phyloP scores from a whole-genome alignment of 805 yeast species.

The Ogataea trehaloabstinens region DNA sequence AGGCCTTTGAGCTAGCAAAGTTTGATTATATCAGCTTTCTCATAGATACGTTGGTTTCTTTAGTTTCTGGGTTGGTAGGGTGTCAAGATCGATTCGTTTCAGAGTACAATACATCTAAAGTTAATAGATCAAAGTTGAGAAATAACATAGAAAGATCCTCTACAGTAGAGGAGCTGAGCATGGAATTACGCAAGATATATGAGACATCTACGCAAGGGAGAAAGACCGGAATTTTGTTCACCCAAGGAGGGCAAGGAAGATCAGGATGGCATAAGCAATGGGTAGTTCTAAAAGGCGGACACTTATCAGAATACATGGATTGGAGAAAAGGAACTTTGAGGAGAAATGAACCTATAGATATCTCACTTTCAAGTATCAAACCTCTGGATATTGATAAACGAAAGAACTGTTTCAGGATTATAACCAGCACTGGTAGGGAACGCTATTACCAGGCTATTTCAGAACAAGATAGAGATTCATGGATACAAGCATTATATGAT shows the following conservation, averaged over 20 bases:
- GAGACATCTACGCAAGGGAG: conserved; percentile 8
- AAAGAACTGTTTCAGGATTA: conserved; percentile 67
- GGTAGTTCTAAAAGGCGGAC: conserved; percentile 73
- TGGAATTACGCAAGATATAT: conserved; percentile 41
- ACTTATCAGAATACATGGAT: conserved; percentile 67
- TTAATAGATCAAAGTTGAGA: conserved; percentile 18
- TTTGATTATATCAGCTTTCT: conserved; percentile 30
- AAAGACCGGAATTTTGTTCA: conserved; percentile 52
- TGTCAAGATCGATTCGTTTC: conserved; percentile 13
- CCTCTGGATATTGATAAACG: conserved; percentile 44
- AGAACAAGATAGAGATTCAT: conserved; percentile 61
- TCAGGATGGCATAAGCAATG: conserved; percentile 88
- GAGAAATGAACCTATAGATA: conserved; percentile 65
- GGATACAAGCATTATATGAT: conserved; percentile 64
- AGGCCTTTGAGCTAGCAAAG: conserved; percentile 30
- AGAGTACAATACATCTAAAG: conserved; percentile 11
- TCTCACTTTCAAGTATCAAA: conserved; percentile 65
- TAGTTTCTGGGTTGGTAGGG: conserved; percentile 15
- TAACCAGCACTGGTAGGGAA: conserved; percentile 63
- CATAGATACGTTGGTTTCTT: conserved; percentile 24
- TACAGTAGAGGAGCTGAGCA: conserved; percentile 31
- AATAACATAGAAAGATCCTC: conserved; percentile 17
- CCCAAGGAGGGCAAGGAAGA: conserved; percentile 58
- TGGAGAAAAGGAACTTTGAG: conserved; percentile 71
- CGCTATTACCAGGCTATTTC: conserved; percentile 74